Percentiles rank a stretch among this genome's conserved stretches.
phyloP scores from a whole-genome alignment of 2,329 filamentous ascomycete species.

The Sclerotinia glacialis region DNA sequence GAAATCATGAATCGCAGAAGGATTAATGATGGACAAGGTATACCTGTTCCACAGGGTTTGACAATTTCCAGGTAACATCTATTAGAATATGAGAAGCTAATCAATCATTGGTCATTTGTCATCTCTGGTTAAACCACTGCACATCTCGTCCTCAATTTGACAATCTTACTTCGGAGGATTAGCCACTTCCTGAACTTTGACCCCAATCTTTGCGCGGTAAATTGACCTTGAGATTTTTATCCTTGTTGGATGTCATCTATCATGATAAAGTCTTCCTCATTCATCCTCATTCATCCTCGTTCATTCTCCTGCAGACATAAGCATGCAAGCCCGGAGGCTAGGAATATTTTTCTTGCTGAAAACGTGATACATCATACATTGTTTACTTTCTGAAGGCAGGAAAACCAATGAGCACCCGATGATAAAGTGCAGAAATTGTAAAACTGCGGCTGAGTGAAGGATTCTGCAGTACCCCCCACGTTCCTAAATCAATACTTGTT shows the following conservation, averaged over 20 bases:
- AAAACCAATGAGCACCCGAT: neutral
- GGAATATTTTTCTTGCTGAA: neutral
- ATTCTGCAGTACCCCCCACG: neutral
- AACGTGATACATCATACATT: neutral
- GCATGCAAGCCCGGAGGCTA: neutral
- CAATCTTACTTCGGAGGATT: neutral
- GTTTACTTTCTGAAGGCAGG: neutral
- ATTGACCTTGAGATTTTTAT: neutral
- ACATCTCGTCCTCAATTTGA: neutral
- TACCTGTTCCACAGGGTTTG: neutral
- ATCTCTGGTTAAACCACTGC: neutral
- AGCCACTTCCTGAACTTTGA: neutral
- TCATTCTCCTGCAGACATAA: neutral
- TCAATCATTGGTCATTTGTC: neutral
- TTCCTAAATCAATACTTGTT: neutral
- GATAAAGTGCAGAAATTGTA: neutral
- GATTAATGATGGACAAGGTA: neutral
- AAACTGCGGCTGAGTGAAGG: neutral
- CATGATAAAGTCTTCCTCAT: neutral
- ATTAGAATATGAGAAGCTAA: neutral
- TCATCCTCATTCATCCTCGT: neutral
- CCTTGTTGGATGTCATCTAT: neutral
- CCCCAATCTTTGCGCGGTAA: neutral
- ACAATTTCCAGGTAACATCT: neutral
- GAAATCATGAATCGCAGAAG: neutral